Base-by-base conservation (phyloP, 83 land plant species). In the Picea abies region DNA sequence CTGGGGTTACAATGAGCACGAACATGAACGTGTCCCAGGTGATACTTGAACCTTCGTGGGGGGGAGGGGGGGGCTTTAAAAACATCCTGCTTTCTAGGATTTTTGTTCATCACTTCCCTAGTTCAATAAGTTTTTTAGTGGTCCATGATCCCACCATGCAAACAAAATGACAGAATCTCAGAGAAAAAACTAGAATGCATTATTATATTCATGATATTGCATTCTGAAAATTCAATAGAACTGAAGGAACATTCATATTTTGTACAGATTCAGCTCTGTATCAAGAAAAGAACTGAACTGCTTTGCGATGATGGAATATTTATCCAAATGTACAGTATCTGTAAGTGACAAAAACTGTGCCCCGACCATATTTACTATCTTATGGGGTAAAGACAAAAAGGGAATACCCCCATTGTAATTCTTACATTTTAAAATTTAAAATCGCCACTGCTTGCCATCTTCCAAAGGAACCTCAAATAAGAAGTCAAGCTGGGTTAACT, bases 301-400 rank as follows among this genome's bases (percentile, higher is more conserved):
- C 41, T 73, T 73, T 73, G 26, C 22, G 4, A 1, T 19, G 25
- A 73, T 19, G 23, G 20, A 73, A 73, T 73, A 73, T 22, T 73
- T 73, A 73, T 73, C 77, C 26, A 73, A 41, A 73, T 44, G 77
- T 73, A 73, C 77, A 73, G 26, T 73, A 73, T 44, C 26, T 41
- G 77, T 73, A 44, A 73, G 77, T 73, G 26, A 44, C 26, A 73
- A 73, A 73, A 44, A 73, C 26, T 73, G n/a, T 73, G 58, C 25
- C 77, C 77, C 26, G 11, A n/a, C 56, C 10, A 39, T 44, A 11
- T 20, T 52, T 73, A 73, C 19, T 73, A 73, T 20, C 58, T 20
- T 60, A 60, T 12, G 80, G 80, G 80, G 80, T 78, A 58, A 78
- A 25, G 35, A 60, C 63, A 60, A 78, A 78, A 78, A 60, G 7